phyloP scores from a whole-genome alignment of 2,329 filamentous ascomycete species.

The Neopestalotiopsis sp. region DNA sequence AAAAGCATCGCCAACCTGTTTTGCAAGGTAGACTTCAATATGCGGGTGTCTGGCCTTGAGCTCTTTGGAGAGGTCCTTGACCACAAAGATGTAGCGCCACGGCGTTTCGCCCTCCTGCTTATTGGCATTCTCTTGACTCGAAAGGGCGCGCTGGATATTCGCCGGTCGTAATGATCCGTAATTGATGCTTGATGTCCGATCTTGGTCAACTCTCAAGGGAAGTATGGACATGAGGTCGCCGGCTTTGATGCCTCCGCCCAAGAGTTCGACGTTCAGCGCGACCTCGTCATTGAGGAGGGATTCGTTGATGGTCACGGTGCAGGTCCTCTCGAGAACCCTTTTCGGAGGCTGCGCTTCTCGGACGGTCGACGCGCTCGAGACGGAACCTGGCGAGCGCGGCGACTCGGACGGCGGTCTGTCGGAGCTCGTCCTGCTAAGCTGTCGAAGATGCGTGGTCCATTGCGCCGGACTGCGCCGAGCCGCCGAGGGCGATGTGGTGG shows the following conservation, averaged over 20 bases:
- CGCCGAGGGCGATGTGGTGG: conserved; percentile 42
- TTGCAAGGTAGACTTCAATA: conserved; percentile 76
- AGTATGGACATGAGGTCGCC: conserved; percentile 78
- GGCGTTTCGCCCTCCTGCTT: conserved; percentile 38
- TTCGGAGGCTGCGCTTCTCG: conserved; percentile 38
- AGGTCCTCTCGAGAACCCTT: conserved; percentile 49
- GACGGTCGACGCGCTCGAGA: conserved; percentile 56
- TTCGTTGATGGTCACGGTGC: conserved; percentile 70
- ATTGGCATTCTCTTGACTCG: conserved; percentile 30
- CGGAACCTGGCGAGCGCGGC: conserved; percentile 52
- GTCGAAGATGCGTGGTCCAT: conserved; percentile 59
- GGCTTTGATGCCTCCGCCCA: conserved; percentile 66
- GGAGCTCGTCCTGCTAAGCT: conserved; percentile 54
- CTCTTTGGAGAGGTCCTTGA: conserved; percentile 73
- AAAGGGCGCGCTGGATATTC: conserved; percentile 30
- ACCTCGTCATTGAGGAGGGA: conserved; percentile 80
- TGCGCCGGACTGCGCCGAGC: conserved; percentile 51
- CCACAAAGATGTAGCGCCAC: conserved; percentile 71
- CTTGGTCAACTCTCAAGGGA: conserved; percentile 59
- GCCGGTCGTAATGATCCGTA: conserved; percentile 34
- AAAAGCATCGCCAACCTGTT: conserved; percentile 79
- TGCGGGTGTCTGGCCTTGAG: conserved; percentile 67
- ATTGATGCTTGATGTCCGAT: conserved; percentile 38
- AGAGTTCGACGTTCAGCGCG: conserved; percentile 75
- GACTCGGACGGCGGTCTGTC: conserved; percentile 48